Conservation (phyloP, 2,329 filamentous ascomycete genomes). For the Sphaerulina musiva region DNA sequence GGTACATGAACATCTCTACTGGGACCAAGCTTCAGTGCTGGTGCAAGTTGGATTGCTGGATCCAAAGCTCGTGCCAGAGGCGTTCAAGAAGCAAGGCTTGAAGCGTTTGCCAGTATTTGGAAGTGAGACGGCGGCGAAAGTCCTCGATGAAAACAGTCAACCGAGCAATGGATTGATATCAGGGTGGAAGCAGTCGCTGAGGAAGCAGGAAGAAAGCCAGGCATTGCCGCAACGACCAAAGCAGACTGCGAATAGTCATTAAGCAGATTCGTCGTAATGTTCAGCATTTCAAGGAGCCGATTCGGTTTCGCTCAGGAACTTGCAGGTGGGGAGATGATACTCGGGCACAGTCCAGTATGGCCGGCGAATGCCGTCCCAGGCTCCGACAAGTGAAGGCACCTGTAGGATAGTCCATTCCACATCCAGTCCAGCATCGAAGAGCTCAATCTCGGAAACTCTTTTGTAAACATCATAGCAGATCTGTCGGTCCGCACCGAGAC, state of each 20-base stretch:
- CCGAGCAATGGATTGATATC: constrained; percentile 39
- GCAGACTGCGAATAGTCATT: constrained; percentile 18
- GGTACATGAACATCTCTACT: constrained; percentile 53
- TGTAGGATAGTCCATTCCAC: constrained; percentile 75
- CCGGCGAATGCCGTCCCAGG: constrained; percentile 15
- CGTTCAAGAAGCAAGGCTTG: constrained; percentile 37
- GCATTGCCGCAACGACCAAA: constrained; percentile 24
- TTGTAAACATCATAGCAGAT: constrained; percentile 96
- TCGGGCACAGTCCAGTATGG: constrained; percentile 66
- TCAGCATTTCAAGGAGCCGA: background rate
- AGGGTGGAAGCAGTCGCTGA: constrained; percentile 26
- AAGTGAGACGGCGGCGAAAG: constrained; percentile 37
- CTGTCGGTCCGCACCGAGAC: constrained; percentile 82
- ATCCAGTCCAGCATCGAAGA: constrained; percentile 82
- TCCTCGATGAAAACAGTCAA: constrained; percentile 37
- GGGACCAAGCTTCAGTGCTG: constrained; percentile 54
- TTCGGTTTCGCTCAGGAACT: constrained; percentile 56
- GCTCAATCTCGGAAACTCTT: constrained; percentile 80
- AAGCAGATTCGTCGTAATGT: constrained; percentile 3
- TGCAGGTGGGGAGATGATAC: constrained; percentile 69
- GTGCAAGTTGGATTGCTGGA: constrained; percentile 52
- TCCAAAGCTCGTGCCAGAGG: constrained; percentile 46
- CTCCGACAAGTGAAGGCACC: constrained; percentile 57
- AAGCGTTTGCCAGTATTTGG: constrained; percentile 39
- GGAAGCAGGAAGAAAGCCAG: background rate